Evolutionary conservation across 345 rosid genomes (phyloP), one percentile per base, ranked within the genome.

Genomic region (Turritis glabra): DNA sequence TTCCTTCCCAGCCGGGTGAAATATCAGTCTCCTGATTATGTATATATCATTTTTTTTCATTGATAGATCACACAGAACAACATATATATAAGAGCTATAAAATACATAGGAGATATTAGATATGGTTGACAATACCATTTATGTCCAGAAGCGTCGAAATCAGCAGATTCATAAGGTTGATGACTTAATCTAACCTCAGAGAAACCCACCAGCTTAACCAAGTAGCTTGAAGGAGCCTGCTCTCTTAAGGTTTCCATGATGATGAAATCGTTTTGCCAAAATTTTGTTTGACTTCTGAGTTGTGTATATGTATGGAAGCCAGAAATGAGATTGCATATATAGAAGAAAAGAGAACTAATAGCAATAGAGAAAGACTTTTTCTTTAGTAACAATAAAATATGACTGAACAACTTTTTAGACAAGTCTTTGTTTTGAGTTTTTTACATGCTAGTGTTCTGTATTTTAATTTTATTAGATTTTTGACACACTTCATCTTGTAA

Each of bases 201-300:
- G 60, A 52, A 53, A 23, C 72, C 61, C 7, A 35, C 38, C 12
- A 67, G 29, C 35, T 35, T 67, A 29, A 67, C 9, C 61, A 67
- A 52, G 23, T 67, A 33, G 17, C 72, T 67, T 40, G 72, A 67
- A n/a, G 62, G 72, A 51, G 27, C 61, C 2, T 67, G 13, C 7
- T 67, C 72, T 23, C 62, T 67, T 67, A 67, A 7, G 25, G 25
- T 22, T 51, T 38, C 40, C 61, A 54, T 67, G 17, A 53, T 54
- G 61, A 38, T 40, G n/a, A 19, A 27, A 5, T 5, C 11, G n/a
- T 38, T 1, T 38, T 1, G 0, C 8, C 30, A 19, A 21, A 18
- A 6, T 12, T 1, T 35, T 60, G 17, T 38, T n/a, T 37, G 65
- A 38, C 4, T 40, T 25, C 17, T 10, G 30, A 21, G 14, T 38